Evolutionary conservation across 2,329 filamentous ascomycete species (phyloP).

Genomic region (Paramyrothecium sp.): DNA sequence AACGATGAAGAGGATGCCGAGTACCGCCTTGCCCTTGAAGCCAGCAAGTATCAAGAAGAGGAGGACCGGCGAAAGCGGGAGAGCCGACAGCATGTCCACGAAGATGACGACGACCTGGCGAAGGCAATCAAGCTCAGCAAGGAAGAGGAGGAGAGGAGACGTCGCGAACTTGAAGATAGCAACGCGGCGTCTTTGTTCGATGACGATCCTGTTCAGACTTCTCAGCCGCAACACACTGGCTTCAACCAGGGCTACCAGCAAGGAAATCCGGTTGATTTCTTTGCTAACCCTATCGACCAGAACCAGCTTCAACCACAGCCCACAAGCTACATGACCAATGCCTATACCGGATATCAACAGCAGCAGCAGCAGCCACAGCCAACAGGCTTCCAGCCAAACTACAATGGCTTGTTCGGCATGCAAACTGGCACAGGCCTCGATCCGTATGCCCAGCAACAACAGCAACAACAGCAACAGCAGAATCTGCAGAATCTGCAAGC

Average conservation of each 20-base stretch:
- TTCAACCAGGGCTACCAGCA: conserved; percentile 98
- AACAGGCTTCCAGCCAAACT: conserved; percentile 57
- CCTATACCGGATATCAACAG: conserved; percentile 50
- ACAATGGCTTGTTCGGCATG: conserved; percentile 63
- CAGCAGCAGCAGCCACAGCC: conserved; percentile 40
- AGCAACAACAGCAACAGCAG: conserved; percentile 25
- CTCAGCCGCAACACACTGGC: conserved; percentile 76
- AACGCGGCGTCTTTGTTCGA: conserved; percentile 90
- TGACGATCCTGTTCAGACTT: conserved; percentile 60
- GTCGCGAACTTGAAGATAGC: conserved; percentile 80
- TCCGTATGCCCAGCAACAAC: conserved; percentile 53
- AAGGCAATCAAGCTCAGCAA: conserved; percentile 95
- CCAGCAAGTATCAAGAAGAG: conserved; percentile 92
- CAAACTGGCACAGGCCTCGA: conserved; percentile 70
- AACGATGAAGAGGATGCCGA: conserved; percentile 86
- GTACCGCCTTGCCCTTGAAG: conserved; percentile 86
- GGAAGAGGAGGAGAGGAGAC: conserved; percentile 88
- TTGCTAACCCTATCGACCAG: conserved; percentile 86
- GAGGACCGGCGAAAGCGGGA: conserved; percentile 79
- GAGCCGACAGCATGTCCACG: conserved; percentile 50
- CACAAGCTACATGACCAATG: conserved; percentile 66
- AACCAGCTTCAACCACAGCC: conserved; percentile 74
- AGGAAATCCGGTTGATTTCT: conserved; percentile 94
- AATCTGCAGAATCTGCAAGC: conserved; percentile 38
- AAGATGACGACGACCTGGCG: conserved; percentile 82